Evolutionary conservation across 805 yeast genomes (phyloP).

Genomic region (Nakazawaea wickerhamii): DNA sequence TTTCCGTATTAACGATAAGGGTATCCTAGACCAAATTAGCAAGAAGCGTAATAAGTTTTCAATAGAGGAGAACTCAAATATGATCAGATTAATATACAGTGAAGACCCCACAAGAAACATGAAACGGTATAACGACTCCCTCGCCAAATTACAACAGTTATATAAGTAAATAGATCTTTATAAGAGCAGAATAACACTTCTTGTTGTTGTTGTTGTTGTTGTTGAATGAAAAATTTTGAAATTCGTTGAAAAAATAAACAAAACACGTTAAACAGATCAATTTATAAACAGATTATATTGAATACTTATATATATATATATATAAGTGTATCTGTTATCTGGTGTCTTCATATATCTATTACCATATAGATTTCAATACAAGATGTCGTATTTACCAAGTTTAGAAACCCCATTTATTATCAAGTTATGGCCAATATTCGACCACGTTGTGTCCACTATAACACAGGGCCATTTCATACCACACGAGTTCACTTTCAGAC

Average conservation of each 20-base stretch:
- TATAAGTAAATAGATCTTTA: neutral
- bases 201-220: neutral
- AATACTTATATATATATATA: no score
- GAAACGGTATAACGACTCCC: conserved; percentile 8
- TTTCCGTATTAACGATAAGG: conserved; percentile 44
- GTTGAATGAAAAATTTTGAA: no score
- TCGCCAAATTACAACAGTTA: neutral
- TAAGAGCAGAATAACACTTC: neutral
- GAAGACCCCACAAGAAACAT: conserved; percentile 21
- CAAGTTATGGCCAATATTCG: conserved; percentile 65
- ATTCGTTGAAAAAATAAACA: no score
- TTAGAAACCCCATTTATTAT: conserved; percentile 49
- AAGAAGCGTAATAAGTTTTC: conserved; percentile 31
- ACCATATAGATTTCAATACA: neutral
- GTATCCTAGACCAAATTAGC: conserved; percentile 35
- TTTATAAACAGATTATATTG: no score
- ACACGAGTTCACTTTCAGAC: conserved; percentile 59
- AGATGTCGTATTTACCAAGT: conserved; percentile 11
- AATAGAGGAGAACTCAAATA: conserved; percentile 41
- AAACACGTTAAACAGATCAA: no score
- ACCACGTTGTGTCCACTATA: conserved; percentile 34
- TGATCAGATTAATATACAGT: conserved; percentile 48
- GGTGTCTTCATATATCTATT: no score
- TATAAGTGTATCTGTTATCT: no score
- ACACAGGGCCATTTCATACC: conserved; percentile 50